A percentile compares a stretch with the other conserved stretches of the same genome.
phyloP scores from a whole-genome alignment of 495 filamentous ascomycete genomes.

The Thozetella sp. region DNA sequence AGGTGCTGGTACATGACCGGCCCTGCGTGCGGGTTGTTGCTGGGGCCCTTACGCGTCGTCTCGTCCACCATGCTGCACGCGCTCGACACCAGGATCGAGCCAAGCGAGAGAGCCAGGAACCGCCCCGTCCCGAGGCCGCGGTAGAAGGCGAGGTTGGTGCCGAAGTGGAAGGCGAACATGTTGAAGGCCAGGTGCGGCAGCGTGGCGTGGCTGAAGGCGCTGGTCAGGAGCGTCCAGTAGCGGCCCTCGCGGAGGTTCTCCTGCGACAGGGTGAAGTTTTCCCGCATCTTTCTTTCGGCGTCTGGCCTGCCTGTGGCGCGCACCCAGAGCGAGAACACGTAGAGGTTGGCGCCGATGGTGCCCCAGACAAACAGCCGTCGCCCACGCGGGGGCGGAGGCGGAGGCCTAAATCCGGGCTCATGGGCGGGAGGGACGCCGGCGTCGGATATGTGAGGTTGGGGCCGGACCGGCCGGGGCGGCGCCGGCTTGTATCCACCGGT shows the following conservation, averaged over 20 bases:
- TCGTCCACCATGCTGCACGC: constrained; percentile 3
- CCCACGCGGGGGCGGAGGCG: not conserved
- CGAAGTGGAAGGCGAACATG: constrained; percentile 11
- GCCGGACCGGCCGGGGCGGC: no score
- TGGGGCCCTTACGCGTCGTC: constrained; percentile 1
- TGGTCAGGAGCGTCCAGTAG: constrained; percentile 8
- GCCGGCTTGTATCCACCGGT: no score
- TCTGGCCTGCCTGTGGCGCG: not conserved
- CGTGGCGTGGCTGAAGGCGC: constrained; percentile 6
- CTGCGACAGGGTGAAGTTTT: constrained; percentile 9
- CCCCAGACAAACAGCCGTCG: constrained; percentile 7
- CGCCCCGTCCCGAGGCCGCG: not conserved
- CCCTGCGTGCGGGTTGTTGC: not conserved
- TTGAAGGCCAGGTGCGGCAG: constrained; percentile 10
- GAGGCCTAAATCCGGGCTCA: no score
- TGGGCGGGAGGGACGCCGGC: no score
- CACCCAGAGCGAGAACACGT: not conserved
- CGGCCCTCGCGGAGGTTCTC: constrained; percentile 11
- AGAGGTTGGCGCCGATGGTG: constrained; percentile 3
- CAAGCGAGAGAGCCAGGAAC: constrained; percentile 1
- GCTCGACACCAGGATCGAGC: constrained; percentile 5
- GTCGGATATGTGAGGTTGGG: no score
- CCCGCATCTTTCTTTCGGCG: not conserved
- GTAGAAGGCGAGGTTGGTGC: constrained; percentile 1
- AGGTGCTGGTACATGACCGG: constrained; percentile 4